Base-by-base conservation (phyloP, 164 flowering plant genomes). In the Warburgia ugandensis region DNA sequence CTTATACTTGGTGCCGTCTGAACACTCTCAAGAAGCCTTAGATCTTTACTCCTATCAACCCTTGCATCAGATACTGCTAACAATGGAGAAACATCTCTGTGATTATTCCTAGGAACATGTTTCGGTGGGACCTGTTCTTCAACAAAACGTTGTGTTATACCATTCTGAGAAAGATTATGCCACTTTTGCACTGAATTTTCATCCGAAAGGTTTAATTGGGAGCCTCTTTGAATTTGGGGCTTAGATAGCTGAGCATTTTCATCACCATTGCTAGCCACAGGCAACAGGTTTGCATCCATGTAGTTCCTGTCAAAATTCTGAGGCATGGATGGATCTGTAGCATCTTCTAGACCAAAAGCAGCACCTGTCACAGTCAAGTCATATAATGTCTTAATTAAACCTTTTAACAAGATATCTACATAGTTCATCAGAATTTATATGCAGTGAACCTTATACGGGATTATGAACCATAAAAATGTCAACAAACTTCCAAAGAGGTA, bases 331-430 rank as follows among this genome's bases (percentile, higher is more conserved):
- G 70, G 47, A 40, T 68, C 75, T 36, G 49, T 48, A 41, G 52
- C 61, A 57, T 65, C 70, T 36, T 60, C 81, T 52, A 54, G 74
- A 65, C 67, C 73, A 56, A 13, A 41, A 61, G 33, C 58, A 59
- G 42, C 25, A 66, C 71, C 81, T 73, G 68, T 38, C 29, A 63
- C 8, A 20, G 20, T 5, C 26, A 27, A 48, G 46, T 43, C 45
- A 38, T 23, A 50, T 20, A 30, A 6, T 13, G 9, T 46, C 29
- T 38, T 12, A 5, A 12, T n/a, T n/a, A n/a, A n/a, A n/a, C n/a
- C n/a, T n/a, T n/a, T n/a, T n/a, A n/a, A n/a, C n/a, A n/a, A n/a
- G n/a, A n/a, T n/a, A n/a, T n/a, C n/a, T n/a, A n/a, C n/a, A n/a
- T n/a, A n/a, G n/a, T n/a, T n/a, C n/a, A n/a, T n/a, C n/a, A n/a